phyloP scores from a whole-genome alignment of 2,329 filamentous ascomycete species.

The Neopestalotiopsis rosae region DNA sequence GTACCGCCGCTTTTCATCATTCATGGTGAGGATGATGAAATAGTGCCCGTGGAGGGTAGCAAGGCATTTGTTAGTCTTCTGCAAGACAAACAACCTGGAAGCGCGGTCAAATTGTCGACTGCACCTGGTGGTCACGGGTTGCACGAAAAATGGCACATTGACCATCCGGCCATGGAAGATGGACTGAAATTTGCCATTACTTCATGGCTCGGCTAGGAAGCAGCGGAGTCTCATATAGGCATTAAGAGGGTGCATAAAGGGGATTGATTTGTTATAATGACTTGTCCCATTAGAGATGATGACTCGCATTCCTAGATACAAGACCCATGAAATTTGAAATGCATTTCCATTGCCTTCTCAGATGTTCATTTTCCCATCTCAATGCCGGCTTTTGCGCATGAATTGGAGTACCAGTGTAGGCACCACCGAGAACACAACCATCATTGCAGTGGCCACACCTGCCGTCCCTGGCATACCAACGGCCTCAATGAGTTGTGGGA shows the following conservation, averaged over 20 bases:
- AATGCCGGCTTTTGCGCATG: conserved; percentile 22
- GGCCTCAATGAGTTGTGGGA: conserved; percentile 44
- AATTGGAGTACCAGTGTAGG: conserved; percentile 25
- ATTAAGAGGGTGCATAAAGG: no score
- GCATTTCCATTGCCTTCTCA: no score
- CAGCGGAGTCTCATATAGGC: no score
- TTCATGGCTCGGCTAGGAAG: neutral
- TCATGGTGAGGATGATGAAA: neutral
- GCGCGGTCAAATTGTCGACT: neutral
- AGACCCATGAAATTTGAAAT: no score
- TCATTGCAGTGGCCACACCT: conserved; percentile 41
- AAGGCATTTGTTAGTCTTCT: neutral
- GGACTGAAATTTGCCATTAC: neutral
- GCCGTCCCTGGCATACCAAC: conserved; percentile 39
- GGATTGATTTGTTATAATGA: no score
- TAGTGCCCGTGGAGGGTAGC: neutral
- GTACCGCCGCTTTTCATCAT: neutral
- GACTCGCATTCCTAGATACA: no score
- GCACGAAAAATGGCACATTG: neutral
- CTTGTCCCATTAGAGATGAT: no score
- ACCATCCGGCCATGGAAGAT: neutral
- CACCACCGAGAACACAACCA: conserved; percentile 30
- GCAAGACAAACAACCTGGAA: neutral
- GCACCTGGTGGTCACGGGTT: neutral
- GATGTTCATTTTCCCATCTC: no score